Evolutionary conservation across 176 grass and related monocot genomes (phyloP).

Genomic region (Metroxylon sagu): DNA sequence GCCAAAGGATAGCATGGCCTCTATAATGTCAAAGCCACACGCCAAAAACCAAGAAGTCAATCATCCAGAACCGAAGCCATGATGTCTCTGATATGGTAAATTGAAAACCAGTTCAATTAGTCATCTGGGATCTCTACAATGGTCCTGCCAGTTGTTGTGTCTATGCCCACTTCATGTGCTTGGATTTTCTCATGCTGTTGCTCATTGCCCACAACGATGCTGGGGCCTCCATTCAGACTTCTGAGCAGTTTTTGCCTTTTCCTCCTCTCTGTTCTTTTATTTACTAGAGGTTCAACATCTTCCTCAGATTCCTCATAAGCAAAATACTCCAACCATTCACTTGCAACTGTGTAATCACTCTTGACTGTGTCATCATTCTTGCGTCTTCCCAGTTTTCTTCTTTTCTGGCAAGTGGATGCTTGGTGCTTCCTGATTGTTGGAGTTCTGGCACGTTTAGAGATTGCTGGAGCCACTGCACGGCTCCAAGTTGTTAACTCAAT

Average conservation of each 20-base stretch:
- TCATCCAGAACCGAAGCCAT: no score
- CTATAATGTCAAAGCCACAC: no score
- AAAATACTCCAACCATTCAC: slow-evolving; percentile 37
- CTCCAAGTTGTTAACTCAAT: slow-evolving; percentile 3
- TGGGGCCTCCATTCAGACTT: slow-evolving; percentile 17
- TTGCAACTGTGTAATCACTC: slow-evolving; percentile 26
- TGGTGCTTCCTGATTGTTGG: slow-evolving; percentile 18
- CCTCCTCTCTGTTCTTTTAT: slow-evolving; percentile 55
- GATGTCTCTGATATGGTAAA: neutral
- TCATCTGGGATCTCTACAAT: slow-evolving; percentile 43
- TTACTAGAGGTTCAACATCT: slow-evolving; percentile 46
- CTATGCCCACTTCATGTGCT: neutral
- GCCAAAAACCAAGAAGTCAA: no score
- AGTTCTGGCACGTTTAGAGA: slow-evolving; percentile 32
- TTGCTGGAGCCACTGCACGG: slow-evolving; percentile 4
- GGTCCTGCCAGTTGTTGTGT: slow-evolving; percentile 12
- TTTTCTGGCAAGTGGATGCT: slow-evolving; percentile 25
- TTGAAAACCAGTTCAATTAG: slow-evolving; percentile 7
- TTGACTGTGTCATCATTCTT: slow-evolving; percentile 18
- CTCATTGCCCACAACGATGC: neutral
- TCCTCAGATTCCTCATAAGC: slow-evolving; percentile 30
- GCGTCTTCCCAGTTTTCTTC: slow-evolving; percentile 31
- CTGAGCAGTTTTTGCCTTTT: slow-evolving; percentile 25
- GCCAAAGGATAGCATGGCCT: no score
- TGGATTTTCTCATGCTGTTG: neutral